phyloP scores from a whole-genome alignment of 495 filamentous ascomycete genomes.

The Trichocladium uniseriatum region DNA sequence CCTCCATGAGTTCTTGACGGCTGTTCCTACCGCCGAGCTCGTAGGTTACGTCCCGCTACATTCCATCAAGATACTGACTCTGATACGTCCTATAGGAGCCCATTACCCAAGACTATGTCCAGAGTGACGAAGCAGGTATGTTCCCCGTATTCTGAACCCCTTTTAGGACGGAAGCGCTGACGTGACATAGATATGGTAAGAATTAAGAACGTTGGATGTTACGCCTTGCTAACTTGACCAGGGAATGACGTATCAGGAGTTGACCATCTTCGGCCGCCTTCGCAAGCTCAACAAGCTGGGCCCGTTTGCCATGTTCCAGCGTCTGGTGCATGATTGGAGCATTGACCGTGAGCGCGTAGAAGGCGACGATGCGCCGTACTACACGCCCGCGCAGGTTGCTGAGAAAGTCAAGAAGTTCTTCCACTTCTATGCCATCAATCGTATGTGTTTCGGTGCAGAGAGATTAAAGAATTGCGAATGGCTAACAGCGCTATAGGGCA shows the following conservation, averaged over 20 bases:
- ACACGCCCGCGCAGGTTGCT: constrained; percentile 30
- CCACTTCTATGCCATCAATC: constrained; percentile 48
- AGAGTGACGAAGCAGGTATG: constrained; percentile 53
- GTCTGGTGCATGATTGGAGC: constrained; percentile 62
- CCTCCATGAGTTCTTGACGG: constrained; percentile 66
- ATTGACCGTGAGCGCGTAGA: constrained; percentile 29
- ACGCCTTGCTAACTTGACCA: not conserved
- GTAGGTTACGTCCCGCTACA: not conserved
- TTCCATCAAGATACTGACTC: no score
- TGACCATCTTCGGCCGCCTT: constrained; percentile 35
- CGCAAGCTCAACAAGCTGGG: constrained; percentile 67
- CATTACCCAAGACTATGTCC: constrained; percentile 56
- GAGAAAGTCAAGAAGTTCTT: constrained; percentile 65
- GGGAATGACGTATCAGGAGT: constrained; percentile 47
- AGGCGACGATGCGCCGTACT: constrained; percentile 26
- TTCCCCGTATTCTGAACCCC: constrained; percentile 35
- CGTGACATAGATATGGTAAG: not conserved
- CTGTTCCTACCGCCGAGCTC: constrained; percentile 74
- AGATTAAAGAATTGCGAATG: constrained; percentile 21
- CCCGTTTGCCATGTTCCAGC: constrained; percentile 60
- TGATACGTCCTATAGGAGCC: constrained; percentile 51
- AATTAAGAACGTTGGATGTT: constrained; percentile 10
- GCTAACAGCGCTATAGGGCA: constrained; percentile 41
- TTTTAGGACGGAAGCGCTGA: constrained; percentile 15
- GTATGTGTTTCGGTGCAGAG: not conserved